Conservation (phyloP, 1,139 yeast species). For the Candida sp. region DNA sequence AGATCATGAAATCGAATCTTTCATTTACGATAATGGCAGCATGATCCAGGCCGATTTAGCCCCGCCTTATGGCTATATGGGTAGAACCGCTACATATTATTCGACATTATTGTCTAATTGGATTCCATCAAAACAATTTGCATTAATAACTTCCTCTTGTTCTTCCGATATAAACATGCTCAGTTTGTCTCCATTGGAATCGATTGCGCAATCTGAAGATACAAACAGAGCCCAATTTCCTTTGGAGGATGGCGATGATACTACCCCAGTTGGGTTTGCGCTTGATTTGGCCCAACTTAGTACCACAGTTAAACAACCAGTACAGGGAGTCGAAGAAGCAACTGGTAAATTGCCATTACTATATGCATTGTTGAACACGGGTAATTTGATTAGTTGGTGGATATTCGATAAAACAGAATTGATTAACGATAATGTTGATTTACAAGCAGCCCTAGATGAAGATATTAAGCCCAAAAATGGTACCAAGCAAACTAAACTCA, state of each 20-base stretch:
- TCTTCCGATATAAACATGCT: slow-evolving; percentile 54
- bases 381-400: slow-evolving; percentile 63
- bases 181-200: slow-evolving; percentile 1
- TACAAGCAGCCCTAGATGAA: slow-evolving; percentile 14
- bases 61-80: slow-evolving; percentile 55
- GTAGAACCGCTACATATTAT: slow-evolving; percentile 51
- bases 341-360: slow-evolving; percentile 57
- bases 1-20: neutral
- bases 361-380: slow-evolving; percentile 61
- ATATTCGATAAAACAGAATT: slow-evolving; percentile 51
- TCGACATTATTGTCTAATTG: slow-evolving; percentile 40
- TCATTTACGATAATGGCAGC: neutral
- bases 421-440: slow-evolving; percentile 22
- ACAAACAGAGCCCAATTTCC: slow-evolving; percentile 71
- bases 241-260: slow-evolving; percentile 62
- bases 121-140: slow-evolving; percentile 24
- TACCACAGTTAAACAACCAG: slow-evolving; percentile 46
- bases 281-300: slow-evolving; percentile 51
- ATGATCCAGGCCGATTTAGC: slow-evolving; percentile 38
- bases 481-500: neutral
- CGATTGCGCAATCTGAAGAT: slow-evolving; percentile 45
- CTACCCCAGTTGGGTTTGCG: slow-evolving; percentile 67
- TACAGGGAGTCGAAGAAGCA: slow-evolving; percentile 53
- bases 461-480: neutral
- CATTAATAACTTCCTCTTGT: slow-evolving; percentile 54